Conservation (phyloP, 2,329 filamentous ascomycete species). For the Colletotrichum echinochloae region DNA sequence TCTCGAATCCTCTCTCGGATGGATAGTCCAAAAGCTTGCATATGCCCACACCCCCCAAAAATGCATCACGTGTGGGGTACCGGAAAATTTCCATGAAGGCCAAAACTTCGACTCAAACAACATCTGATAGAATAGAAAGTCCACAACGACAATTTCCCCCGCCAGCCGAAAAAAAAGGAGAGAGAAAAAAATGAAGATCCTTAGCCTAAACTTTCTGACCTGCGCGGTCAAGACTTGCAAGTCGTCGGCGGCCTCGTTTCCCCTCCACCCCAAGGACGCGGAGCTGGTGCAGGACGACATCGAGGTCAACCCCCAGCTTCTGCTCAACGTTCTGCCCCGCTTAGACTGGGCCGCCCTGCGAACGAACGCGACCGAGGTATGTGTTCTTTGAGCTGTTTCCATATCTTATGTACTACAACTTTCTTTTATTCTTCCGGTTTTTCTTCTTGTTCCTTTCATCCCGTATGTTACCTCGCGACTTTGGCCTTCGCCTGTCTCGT, state of each 20-base stretch:
- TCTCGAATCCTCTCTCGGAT: neutral
- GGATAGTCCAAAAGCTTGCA: slow-evolving; percentile 23
- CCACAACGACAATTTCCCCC: neutral
- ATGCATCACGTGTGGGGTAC: slow-evolving; percentile 40
- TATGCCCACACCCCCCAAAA: slow-evolving; percentile 31
- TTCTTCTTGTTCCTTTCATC: neutral
- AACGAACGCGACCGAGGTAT: slow-evolving; percentile 81
- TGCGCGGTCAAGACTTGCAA: slow-evolving; percentile 98
- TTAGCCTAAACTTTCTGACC: slow-evolving; percentile 95
- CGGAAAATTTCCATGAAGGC: slow-evolving; percentile 35
- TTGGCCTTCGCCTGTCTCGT: neutral
- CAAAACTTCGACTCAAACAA: slow-evolving; percentile 34
- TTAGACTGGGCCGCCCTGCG: slow-evolving; percentile 89
- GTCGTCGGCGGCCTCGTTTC: slow-evolving; percentile 81
- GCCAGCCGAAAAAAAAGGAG: neutral
- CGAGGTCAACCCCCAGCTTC: slow-evolving; percentile 82
- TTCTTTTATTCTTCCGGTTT: neutral
- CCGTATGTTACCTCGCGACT: neutral
- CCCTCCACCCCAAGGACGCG: slow-evolving; percentile 91
- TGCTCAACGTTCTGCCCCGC: slow-evolving; percentile 86
- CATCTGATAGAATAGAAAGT: slow-evolving; percentile 2
- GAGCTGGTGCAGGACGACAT: slow-evolving; percentile 88
- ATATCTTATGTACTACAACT: neutral
- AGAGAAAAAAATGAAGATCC: slow-evolving; percentile 82
- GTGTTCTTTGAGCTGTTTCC: slow-evolving; percentile 43